Evolutionary conservation across 2,329 filamentous ascomycete species (phyloP).

Genomic region (Cladosporium cucumerinum): DNA sequence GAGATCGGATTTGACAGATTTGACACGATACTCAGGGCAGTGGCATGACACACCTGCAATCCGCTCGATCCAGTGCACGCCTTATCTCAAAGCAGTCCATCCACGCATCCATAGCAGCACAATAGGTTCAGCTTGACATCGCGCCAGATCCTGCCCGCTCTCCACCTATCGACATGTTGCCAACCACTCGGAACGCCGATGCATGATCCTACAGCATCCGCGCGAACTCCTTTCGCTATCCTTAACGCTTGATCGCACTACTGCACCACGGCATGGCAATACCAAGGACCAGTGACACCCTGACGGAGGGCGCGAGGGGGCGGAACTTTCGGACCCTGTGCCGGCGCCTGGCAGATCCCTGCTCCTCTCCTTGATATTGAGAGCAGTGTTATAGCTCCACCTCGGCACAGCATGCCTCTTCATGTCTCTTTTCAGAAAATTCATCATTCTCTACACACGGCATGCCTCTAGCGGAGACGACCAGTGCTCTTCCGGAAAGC

Average conservation of each 20-base stretch:
- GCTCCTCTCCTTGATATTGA: background rate
- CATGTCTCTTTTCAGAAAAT: conserved; percentile 8
- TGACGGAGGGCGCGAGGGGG: background rate
- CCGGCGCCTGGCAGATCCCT: conserved; percentile 2
- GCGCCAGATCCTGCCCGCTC: background rate
- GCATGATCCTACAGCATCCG: conserved; percentile 1
- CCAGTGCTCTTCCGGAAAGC: background rate
- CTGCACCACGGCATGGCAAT: background rate
- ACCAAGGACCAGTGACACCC: background rate
- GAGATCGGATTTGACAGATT: background rate
- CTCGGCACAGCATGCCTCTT: conserved; percentile 11
- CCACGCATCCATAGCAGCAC: background rate
- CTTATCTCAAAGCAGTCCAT: background rate
- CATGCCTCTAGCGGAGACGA: background rate
- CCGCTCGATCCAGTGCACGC: background rate
- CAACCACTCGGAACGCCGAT: background rate
- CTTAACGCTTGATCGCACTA: background rate
- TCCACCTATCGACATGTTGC: background rate
- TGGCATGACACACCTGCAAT: conserved; percentile 6
- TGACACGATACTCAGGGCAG: background rate
- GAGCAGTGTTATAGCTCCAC: background rate
- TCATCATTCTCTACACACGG: background rate
- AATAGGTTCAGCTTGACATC: background rate
- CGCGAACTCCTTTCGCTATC: background rate
- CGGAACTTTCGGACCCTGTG: background rate